Base-by-base conservation (phyloP, 2,329 filamentous ascomycete species). In the Paraphoma sp. region DNA sequence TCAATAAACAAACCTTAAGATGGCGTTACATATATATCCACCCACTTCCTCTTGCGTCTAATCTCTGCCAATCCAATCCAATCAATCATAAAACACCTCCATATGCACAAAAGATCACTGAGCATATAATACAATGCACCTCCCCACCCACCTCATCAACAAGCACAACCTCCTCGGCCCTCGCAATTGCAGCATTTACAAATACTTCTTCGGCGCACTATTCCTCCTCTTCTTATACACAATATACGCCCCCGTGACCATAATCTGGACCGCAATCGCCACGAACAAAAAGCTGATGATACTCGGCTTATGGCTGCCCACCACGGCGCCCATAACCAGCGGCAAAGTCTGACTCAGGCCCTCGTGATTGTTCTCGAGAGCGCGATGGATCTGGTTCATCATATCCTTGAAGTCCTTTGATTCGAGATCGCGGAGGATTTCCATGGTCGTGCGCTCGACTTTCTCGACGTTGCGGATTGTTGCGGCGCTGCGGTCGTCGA, bases 131-230 rank as follows among this genome's bases (percentile, higher is more conserved):
- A 41, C 33, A 36, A 14, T 36, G 2, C 10, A 14, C 33, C 2
- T 14, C 23, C 23, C 23, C 23, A 23, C 23, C 5, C 23, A 36
- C 9, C 33, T 14, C 33, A 36, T 3, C 10, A 40, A 45, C 48
- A 51, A 12, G 36, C 18, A 17, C 10, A 16, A 45, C 16, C 17
- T 2, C 4, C 4, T 6, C 42, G 12, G 16, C 7, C 4, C 12
- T 38, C 18, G 23, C 23, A 23, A 23, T 5, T 23, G 23, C 23
- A 23, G 23, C 23, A 14, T 46, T 46, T 63, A 97, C 73, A 97
- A 80, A 77, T 93, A 97, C 80, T 97, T 97, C 84, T 97, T 97
- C n/a, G 92, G 92, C 76, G 87, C 86, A 62, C 83, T 87, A 40
- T 86, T 83, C 78, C 89, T 86, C 71, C 89, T 88, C 67, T 87